Evolutionary conservation across 1,139 yeast genomes (phyloP).

Genomic region (Eremothecium sinecaudum): DNA sequence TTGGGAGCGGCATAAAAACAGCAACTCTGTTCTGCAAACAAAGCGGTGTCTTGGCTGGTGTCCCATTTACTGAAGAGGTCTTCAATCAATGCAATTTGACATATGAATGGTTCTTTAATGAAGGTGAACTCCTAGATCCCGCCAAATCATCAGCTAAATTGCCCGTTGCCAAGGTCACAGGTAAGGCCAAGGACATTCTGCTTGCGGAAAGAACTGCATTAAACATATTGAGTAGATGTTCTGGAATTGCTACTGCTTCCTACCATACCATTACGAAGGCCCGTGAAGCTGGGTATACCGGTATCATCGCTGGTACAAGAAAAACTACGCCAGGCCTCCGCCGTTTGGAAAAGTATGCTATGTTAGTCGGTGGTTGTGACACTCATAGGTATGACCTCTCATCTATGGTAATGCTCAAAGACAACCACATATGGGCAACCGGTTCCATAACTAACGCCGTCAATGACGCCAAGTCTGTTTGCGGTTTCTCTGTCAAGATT

Average conservation of each 20-base stretch:
- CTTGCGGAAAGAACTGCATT: slow-evolving; percentile 82
- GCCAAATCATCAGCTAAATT: slow-evolving; percentile 43
- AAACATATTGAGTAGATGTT: slow-evolving; percentile 69
- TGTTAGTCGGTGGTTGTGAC: slow-evolving; percentile 93
- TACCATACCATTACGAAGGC: slow-evolving; percentile 51
- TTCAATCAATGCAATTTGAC: slow-evolving; percentile 62
- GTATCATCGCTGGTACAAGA: slow-evolving; percentile 92
- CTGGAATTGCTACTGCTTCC: slow-evolving; percentile 86
- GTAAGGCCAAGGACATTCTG: slow-evolving; percentile 69
- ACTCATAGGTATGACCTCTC: slow-evolving; percentile 87
- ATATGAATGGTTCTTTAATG: slow-evolving; percentile 64
- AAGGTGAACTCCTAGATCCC: slow-evolving; percentile 56
- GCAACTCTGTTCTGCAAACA: slow-evolving; percentile 80
- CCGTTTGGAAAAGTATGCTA: slow-evolving; percentile 78
- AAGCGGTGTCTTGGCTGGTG: slow-evolving; percentile 73
- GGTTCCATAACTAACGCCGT: slow-evolving; percentile 89
- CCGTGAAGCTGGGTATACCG: slow-evolving; percentile 60
- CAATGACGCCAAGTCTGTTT: slow-evolving; percentile 60
- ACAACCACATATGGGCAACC: slow-evolving; percentile 85
- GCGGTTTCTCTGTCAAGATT: slow-evolving; percentile 83
- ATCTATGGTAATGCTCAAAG: slow-evolving; percentile 93
- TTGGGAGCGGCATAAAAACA: slow-evolving; percentile 61
- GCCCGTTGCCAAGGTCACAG: slow-evolving; percentile 68
- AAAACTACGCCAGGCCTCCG: slow-evolving; percentile 96
- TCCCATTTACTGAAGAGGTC: slow-evolving; percentile 84